Evolutionary conservation across 1,284 basidiomycete genomes (phyloP).

Genomic region (Flammula alnicola): DNA sequence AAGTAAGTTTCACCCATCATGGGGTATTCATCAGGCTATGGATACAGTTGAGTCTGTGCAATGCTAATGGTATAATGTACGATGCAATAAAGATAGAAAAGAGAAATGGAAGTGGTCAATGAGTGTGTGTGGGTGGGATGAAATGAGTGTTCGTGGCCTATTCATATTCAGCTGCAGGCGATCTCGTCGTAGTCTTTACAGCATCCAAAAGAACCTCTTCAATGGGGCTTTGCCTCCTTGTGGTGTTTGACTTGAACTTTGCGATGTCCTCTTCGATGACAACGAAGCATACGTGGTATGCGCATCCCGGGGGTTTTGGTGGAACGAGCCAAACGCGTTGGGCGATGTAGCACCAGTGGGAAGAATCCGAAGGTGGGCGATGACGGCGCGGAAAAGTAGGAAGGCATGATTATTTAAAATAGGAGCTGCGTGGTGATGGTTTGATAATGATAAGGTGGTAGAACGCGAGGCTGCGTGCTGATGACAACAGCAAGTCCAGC

Average conservation of each 20-base stretch:
- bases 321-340: conserved; percentile 66
- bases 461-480: background rate
- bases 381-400: conserved; percentile 47
- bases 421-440: conserved; percentile 9
- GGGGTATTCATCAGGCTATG: conserved; percentile 21
- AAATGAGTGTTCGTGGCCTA: conserved; percentile 1
- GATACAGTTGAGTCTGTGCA: conserved; percentile 22
- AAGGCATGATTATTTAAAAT: conserved; percentile 42
- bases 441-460: conserved; percentile 2
- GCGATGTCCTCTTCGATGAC: conserved; percentile 37
- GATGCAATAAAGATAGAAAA: conserved; percentile 14
- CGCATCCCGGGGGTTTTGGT: conserved; percentile 68
- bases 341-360: conserved; percentile 59
- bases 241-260: conserved; percentile 27
- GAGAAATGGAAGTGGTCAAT: conserved; percentile 10
- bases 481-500: too few species aligned
- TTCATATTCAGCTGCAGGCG: too few species aligned
- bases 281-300: conserved; percentile 70
- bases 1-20: conserved; percentile 17
- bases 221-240: conserved; percentile 28
- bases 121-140: conserved; percentile 10
- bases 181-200: conserved; percentile 3
- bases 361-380: conserved; percentile 65
- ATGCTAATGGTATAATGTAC: conserved; percentile 16
- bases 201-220: conserved; percentile 37